Base-by-base conservation (phyloP, 75 land plant genomes). In the Larix kaempferi region DNA sequence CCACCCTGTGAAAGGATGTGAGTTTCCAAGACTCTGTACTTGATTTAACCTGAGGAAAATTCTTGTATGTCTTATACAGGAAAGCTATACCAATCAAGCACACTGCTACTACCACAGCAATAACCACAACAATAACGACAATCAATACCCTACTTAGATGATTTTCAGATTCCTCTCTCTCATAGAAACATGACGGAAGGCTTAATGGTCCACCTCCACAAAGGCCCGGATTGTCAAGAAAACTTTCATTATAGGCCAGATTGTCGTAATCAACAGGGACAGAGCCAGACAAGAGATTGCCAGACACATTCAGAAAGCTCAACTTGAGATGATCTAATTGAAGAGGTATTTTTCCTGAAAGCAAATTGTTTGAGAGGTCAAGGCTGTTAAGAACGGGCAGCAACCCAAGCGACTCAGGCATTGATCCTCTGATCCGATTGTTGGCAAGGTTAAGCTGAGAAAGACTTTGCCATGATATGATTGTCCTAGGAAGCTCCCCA, bases 1-100 rank as follows among this genome's bases (percentile, higher is more conserved):
- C 85, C 78, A 93, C 44, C 66, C 77, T 79, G 59, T 95, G 98
- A 78, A 95, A 95, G 12, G 91, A 84, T n/a, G 96, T 93, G 8
- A 91, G 80, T 86, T 93, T 95, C 98, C 95, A 95, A 55, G 78
- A 22, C 2, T 78, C 79, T 5, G 26, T 54, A 12, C 35, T 62
- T 33, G 14, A 66, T 33, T 77, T 69, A 52, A 57, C 61, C 49
- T 44, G 54, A 6, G 55, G 15, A 75, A 74, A 78, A 58, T 67
- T 64, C 74, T 52, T 80, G 1, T 74, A 5, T 56, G 67, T 64
- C 67, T 15, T 64, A 35, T 33, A 64, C 5, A 17, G 29, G 37
- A 13, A 14, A 33, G 17, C 35, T 19, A 81, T 0, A 12, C n/a
- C 73, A 23, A 13, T 76, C 27, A 56, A 71, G 26, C 69, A 71